Evolutionary conservation across 768 basidiomycete species (phyloP).

Genomic region (Leccinum obscurum): DNA sequence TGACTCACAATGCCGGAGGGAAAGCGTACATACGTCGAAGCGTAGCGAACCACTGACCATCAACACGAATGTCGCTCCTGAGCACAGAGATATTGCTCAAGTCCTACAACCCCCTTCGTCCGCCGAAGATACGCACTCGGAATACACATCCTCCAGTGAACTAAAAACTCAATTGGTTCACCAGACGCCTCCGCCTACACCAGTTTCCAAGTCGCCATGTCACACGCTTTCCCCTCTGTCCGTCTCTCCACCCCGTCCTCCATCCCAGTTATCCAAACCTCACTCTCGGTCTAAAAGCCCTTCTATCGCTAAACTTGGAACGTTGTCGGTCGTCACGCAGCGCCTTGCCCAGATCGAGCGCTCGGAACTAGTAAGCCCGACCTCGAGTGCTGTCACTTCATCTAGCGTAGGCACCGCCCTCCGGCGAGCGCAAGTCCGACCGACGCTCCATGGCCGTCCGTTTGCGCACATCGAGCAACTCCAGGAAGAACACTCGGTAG

Average conservation of each 20-base stretch:
- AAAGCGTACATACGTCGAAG: not conserved
- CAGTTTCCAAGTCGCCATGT: constrained; percentile 29
- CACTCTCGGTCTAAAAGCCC: constrained; percentile 45
- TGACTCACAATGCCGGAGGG: constrained; percentile 33
- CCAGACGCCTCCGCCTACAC: constrained; percentile 23
- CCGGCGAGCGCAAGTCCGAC: constrained; percentile 23
- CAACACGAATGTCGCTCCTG: constrained; percentile 15
- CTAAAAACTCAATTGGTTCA: constrained; percentile 11
- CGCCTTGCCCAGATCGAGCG: constrained; percentile 62
- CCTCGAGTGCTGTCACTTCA: constrained; percentile 20
- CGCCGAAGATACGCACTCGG: constrained; percentile 22
- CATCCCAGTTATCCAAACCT: constrained; percentile 28
- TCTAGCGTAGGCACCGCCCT: constrained; percentile 26
- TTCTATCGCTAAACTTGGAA: constrained; percentile 61
- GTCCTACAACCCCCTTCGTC: constrained; percentile 10
- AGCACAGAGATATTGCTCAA: constrained; percentile 1
- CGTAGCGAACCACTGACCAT: constrained; percentile 11
- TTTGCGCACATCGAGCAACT: constrained; percentile 30
- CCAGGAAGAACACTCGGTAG: constrained; percentile 7
- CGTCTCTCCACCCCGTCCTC: constrained; percentile 25
- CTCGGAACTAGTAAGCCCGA: constrained; percentile 20
- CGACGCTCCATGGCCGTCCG: constrained; percentile 12
- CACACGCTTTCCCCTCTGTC: constrained; percentile 20
- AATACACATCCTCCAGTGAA: constrained; percentile 30
- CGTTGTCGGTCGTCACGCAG: constrained; percentile 63